These are phyloP conservation scores for Colletotrichum godetiae DNA, from an alignment of 2,329 filamentous ascomycete species.

Conservation along the genomic window DNA sequence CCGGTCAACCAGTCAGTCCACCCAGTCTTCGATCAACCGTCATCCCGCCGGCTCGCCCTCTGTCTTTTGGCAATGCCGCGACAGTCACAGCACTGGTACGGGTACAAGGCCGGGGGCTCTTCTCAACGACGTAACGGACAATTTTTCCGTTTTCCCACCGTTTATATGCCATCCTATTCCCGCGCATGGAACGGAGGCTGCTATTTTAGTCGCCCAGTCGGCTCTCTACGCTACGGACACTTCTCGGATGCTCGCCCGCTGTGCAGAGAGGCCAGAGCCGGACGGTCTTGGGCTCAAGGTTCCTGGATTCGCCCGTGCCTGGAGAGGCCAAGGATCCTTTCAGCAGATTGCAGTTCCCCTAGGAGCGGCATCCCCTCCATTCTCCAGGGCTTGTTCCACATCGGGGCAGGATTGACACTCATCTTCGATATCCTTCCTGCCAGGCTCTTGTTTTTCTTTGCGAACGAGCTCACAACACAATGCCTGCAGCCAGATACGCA, in stretches of 20 bases:
- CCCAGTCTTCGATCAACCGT: constrained; percentile 2
- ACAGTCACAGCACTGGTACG: background rate
- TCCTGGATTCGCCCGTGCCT: constrained; percentile 14
- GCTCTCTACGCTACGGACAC: background rate
- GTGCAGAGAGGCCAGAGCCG: background rate
- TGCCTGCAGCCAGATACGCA: constrained; percentile 13
- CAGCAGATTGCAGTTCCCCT: background rate
- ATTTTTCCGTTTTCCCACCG: constrained; percentile 11
- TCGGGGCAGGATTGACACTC: constrained; percentile 22
- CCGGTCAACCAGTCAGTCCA: constrained; percentile 1
- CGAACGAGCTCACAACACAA: constrained; percentile 13
- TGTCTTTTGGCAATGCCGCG: background rate
- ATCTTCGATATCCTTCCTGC: constrained; percentile 6
- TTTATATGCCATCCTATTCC: constrained; percentile 7
- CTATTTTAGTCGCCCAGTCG: constrained; percentile 9
- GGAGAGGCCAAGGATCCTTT: constrained; percentile 8
- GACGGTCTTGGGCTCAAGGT: constrained; percentile 11
- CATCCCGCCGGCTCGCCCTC: background rate
- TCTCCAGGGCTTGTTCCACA: background rate
- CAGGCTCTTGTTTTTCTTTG: background rate
- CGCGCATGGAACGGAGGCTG: constrained; percentile 8
- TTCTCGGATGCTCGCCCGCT: background rate
- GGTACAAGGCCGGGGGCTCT: constrained; percentile 11
- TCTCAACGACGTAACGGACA: constrained; percentile 7
- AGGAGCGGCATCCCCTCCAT: background rate